Percentiles rank a stretch among this genome's conserved stretches.
Conservation (phyloP, 768 basidiomycete species). For the Bullera alba region DNA sequence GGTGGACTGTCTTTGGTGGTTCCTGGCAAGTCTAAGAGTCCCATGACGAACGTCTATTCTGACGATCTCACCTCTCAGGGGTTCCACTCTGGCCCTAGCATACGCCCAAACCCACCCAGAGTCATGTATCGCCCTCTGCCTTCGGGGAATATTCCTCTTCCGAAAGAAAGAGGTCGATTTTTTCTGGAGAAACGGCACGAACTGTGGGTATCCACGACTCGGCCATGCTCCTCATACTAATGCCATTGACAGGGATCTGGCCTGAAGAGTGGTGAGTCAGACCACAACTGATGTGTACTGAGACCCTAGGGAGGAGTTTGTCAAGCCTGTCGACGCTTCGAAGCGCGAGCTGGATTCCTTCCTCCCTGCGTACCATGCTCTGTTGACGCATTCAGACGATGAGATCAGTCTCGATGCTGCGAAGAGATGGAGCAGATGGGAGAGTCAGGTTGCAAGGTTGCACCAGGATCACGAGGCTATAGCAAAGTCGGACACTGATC, state of each 20-base stretch:
- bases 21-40: conserved; percentile 67
- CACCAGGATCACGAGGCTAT: not conserved
- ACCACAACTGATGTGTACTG: not conserved
- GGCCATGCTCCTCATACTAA: not conserved
- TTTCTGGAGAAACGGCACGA: conserved; percentile 81
- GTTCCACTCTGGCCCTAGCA: conserved; percentile 75
- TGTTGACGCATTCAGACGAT: conserved; percentile 66
- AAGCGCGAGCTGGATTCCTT: not conserved
- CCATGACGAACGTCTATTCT: conserved; percentile 32
- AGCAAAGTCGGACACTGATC: conserved; percentile 1
- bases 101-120: conserved; percentile 85
- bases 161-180: conserved; percentile 76
- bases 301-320: conserved; percentile 63
- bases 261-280: conserved; percentile 71
- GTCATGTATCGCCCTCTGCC: conserved; percentile 66
- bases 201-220: conserved; percentile 10
- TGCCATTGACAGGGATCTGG: conserved; percentile 48
- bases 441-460: conserved; percentile 47
- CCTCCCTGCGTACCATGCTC: conserved; percentile 67
- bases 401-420: conserved; percentile 62
- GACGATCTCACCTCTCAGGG: conserved; percentile 47
- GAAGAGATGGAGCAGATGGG: conserved; percentile 84
- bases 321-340: not conserved
- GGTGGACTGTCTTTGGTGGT: conserved; percentile 93
- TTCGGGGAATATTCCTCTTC: conserved; percentile 81